Percentiles rank a stretch among this genome's conserved stretches.
phyloP scores from a whole-genome alignment of 2,329 filamentous ascomycete species.

The Arthrobotrys sinensis region DNA sequence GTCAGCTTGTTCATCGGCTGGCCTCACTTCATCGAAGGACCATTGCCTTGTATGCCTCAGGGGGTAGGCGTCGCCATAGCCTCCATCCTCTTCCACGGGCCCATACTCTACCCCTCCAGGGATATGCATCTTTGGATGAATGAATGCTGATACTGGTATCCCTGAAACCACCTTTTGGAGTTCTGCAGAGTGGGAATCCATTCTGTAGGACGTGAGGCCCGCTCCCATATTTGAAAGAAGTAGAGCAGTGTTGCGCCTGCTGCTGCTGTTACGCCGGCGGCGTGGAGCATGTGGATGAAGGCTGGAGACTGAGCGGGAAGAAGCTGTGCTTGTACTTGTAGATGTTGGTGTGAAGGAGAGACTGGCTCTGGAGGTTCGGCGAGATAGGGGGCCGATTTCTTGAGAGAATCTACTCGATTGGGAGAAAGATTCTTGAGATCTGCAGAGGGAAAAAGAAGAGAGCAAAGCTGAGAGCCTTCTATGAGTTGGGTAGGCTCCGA shows the following conservation, averaged over 20 bases:
- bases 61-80: slow-evolving; percentile 42
- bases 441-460: slow-evolving; percentile 36
- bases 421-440: slow-evolving; percentile 31
- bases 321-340: slow-evolving; percentile 27
- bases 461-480: slow-evolving; percentile 24
- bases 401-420: slow-evolving; percentile 26
- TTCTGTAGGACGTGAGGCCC: slow-evolving; percentile 39
- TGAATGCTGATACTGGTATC: slow-evolving; percentile 50
- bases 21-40: slow-evolving; percentile 30
- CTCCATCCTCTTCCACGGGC: slow-evolving; percentile 44
- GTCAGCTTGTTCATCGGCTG: slow-evolving; percentile 1
- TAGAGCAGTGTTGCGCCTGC: slow-evolving; percentile 4
- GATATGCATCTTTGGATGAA: slow-evolving; percentile 53
- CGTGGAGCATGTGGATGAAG: slow-evolving; percentile 23
- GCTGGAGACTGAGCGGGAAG: slow-evolving; percentile 30
- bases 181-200: slow-evolving; percentile 46
- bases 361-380: slow-evolving; percentile 33
- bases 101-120: slow-evolving; percentile 39
- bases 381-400: slow-evolving; percentile 35
- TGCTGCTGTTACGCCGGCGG: slow-evolving; percentile 5
- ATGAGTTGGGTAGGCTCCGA: slow-evolving; percentile 19
- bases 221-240: slow-evolving; percentile 49
- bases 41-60: slow-evolving; percentile 41
- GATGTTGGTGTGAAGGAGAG: slow-evolving; percentile 37
- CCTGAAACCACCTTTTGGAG: slow-evolving; percentile 42